Evolutionary conservation across 805 yeast genomes (phyloP), one percentile per base, ranked within the genome.

Genomic region (Yarrowia porcina): DNA sequence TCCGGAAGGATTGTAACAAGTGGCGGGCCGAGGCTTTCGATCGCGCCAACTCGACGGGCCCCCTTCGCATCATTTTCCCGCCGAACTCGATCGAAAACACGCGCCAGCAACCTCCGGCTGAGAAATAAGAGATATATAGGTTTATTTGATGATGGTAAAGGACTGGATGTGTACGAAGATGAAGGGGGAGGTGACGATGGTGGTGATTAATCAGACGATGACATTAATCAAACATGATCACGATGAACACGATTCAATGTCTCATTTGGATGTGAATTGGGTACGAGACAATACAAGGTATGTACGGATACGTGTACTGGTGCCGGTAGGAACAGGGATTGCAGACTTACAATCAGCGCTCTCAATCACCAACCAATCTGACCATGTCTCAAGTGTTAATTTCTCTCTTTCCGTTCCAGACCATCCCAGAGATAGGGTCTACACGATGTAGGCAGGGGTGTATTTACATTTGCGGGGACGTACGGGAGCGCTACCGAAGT

Each of bases 111-210:
- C 36, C 44, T 11, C 30, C 36, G 27, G 20, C 52, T 13, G 30
- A 28, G 52, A 21, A n/a, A n/a, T 49, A 49, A 35, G 59, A 35
- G 59, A 35, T 52, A 52, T 32, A 49, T 35, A 36, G 57, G 57
- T 50, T 50, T 44, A 49, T 30, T 36, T 52, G 59, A 52, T 64
- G 39, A 35, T 49, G 56, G 42, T 18, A 64, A 30, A 32, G 41
- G 47, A 44, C 11, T 18, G 15, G 28, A 25, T 25, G 8, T 8
- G 28, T 25, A 25, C 28, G n/a, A n/a, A n/a, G n/a, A n/a, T n/a
- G n/a, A n/a, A n/a, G n/a, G n/a, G n/a, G n/a, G n/a, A n/a, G n/a
- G n/a, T n/a, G n/a, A n/a, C n/a, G n/a, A n/a, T n/a, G n/a, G n/a
- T n/a, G n/a, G n/a, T n/a, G n/a, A n/a, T n/a, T n/a, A n/a, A n/a